Percentiles rank a stretch among this genome's conserved stretches.
Conservation (phyloP, 2,329 filamentous ascomycete genomes). For the Botrytis porri region DNA sequence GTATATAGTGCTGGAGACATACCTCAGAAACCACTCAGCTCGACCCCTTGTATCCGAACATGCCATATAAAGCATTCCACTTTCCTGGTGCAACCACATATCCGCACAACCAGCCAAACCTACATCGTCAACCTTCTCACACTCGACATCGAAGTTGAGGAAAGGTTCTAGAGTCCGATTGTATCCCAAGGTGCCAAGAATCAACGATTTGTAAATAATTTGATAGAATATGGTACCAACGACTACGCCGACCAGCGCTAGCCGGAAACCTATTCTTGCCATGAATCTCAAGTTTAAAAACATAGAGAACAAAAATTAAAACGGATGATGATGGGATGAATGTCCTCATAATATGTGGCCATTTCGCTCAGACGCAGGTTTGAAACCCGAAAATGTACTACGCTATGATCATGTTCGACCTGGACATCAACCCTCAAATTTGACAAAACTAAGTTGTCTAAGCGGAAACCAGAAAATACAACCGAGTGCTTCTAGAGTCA, state of each 20-base stretch:
- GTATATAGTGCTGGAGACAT: neutral
- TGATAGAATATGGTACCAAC: slow-evolving; percentile 35
- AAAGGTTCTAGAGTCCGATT: slow-evolving; percentile 37
- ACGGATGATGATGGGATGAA: neutral
- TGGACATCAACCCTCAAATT: neutral
- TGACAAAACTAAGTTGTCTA: neutral
- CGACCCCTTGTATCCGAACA: slow-evolving; percentile 31
- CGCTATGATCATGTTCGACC: neutral
- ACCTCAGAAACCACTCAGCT: slow-evolving; percentile 33
- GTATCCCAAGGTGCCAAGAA: slow-evolving; percentile 37
- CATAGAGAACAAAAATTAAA: neutral
- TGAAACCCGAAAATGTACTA: neutral
- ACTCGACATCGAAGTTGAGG: slow-evolving; percentile 36
- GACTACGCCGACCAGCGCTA: slow-evolving; percentile 20
- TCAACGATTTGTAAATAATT: slow-evolving; percentile 33
- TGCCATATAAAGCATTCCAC: slow-evolving; percentile 34
- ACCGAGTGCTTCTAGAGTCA: neutral
- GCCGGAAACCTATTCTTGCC: slow-evolving; percentile 10
- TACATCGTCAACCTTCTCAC: slow-evolving; percentile 29
- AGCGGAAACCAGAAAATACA: neutral
- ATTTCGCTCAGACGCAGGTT: neutral
- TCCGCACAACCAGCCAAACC: slow-evolving; percentile 35
- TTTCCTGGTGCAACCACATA: slow-evolving; percentile 36
- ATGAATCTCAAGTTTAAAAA: slow-evolving; percentile 1
- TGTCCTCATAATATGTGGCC: neutral